Evolutionary conservation across 2,329 filamentous ascomycete species (phyloP), one percentile per base, ranked within the genome.

Genomic region (Colletotrichum nymphaeae): DNA sequence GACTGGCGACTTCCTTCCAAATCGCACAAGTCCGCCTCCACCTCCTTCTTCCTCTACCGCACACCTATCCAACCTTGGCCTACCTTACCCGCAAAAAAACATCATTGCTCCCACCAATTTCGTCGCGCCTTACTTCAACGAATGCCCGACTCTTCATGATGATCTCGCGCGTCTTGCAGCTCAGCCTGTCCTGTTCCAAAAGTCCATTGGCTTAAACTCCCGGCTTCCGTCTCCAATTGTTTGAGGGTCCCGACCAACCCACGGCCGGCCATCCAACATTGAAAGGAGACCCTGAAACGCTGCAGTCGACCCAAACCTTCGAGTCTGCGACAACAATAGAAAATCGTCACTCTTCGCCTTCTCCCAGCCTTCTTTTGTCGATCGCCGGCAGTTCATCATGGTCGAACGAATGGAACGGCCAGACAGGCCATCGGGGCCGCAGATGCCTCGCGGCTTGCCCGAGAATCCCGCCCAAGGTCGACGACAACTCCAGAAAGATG

Each of bases 391-490:
- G 8, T 57, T 63, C 58, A 67, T 67, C 66, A 74, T 75, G 57
- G 64, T 76, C 56, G 74, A 76, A 62, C 67, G 74, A 63, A 65
- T 59, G 63, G 74, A 76, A n/a, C 63, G 74, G 59, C 37, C 69
- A 42, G 78, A 79, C 49, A 73, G 78, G 71, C 76, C 77, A 35
- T 74, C 76, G 65, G 77, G 75, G 46, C 75, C 76, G 37, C 66
- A 80, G 30, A 80, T 79, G 62, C 79, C 80, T 63, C 78, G 86
- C 76, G 83, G 79, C 69, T 74, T 86, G 75, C 80, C 83, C 69
- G 86, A 88, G 56, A 83, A 80, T 77, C 82, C 82, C 69, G 79
- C 79, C 67, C 80, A 81, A 63, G 81, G 75, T 68, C 84, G 83
- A 75, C 84, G 82, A 63, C 81, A 81, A 49, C 80, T 83, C 22